Conservation (phyloP, 2,329 filamentous ascomycete genomes). For the Scedosporium minutisporum region DNA sequence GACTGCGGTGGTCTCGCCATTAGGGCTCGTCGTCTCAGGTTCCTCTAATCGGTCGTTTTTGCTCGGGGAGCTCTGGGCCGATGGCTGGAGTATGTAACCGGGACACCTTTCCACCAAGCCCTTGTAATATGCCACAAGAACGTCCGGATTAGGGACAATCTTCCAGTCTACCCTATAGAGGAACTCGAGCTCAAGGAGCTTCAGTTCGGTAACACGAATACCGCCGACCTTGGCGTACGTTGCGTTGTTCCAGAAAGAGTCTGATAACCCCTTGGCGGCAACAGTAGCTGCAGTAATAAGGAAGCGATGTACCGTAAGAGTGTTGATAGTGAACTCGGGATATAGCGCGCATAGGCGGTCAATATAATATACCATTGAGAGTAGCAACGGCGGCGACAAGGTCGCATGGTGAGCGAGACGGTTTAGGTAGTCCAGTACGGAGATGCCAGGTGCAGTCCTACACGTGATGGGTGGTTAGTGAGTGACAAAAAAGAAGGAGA, state of each 20-base stretch:
- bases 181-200: slow-evolving; percentile 87
- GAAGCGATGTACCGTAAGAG: slow-evolving; percentile 92
- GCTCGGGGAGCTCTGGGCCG: background rate
- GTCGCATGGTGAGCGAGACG: slow-evolving; percentile 90
- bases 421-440: slow-evolving; percentile 86
- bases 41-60: background rate
- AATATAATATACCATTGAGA: slow-evolving; percentile 99
- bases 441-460: slow-evolving; percentile 73
- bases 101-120: slow-evolving; percentile 65
- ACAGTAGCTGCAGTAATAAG: slow-evolving; percentile 93
- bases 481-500: background rate
- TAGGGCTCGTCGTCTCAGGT: background rate
- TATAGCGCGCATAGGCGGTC: slow-evolving; percentile 89
- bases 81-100: slow-evolving; percentile 42
- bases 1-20: background rate
- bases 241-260: slow-evolving; percentile 97
- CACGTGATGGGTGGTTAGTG: background rate
- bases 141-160: slow-evolving; percentile 91
- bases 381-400: slow-evolving; percentile 81
- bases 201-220: slow-evolving; percentile 81
- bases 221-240: slow-evolving; percentile 92
- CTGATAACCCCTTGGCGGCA: slow-evolving; percentile 88
- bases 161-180: slow-evolving; percentile 89
- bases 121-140: slow-evolving; percentile 85
- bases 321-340: slow-evolving; percentile 91